Base-by-base conservation (phyloP, 192 early-diverging fungal species). In the Backusella mclennaniae region DNA sequence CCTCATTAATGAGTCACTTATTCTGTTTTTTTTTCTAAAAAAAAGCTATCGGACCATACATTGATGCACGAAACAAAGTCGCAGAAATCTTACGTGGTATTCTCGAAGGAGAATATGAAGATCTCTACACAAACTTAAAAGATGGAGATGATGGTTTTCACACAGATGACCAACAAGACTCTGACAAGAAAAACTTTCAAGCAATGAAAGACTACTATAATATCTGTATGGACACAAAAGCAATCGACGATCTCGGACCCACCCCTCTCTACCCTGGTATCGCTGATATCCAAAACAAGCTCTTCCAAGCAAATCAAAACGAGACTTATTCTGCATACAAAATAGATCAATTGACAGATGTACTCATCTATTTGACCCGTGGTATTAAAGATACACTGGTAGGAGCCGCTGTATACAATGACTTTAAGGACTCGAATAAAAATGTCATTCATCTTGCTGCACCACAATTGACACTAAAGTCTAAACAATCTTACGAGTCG, bases 401-500 rank as follows among this genome's bases (percentile, higher is more conserved):
- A 6, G 71, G 69, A 35, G 84, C 92, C 66, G 73, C 59, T 69
- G 86, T 90, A 8, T 83, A 80, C 31, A 70, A 81, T 1, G 89
- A 93, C 75, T 80, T 85, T 36, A 90, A 91, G 71, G 76, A 90
- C 31, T 92, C 92, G 6, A 78, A 84, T 49, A 29, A 67, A 11
- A 90, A 88, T 70, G 80, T 82, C 0, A 79, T 93, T 38, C 46
- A 66, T 35, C 38, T 94, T 35, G 67, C 31, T 8, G 88, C 91
- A 75, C 73, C 39, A 33, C 87, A 87, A 4, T 79, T 92, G 17
- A 84, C 80, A 35, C 67, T 92, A 42, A 89, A 90, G 19, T 87
- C 89, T 31, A 92, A 87, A 36, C 85, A 92, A 39, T 90, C 90
- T 52, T 93, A 93, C 78, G 63, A 83, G 12, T 83, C 91, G 12